Conservation (phyloP, 768 basidiomycete species). For the Coprinopsis marcescibilis region DNA sequence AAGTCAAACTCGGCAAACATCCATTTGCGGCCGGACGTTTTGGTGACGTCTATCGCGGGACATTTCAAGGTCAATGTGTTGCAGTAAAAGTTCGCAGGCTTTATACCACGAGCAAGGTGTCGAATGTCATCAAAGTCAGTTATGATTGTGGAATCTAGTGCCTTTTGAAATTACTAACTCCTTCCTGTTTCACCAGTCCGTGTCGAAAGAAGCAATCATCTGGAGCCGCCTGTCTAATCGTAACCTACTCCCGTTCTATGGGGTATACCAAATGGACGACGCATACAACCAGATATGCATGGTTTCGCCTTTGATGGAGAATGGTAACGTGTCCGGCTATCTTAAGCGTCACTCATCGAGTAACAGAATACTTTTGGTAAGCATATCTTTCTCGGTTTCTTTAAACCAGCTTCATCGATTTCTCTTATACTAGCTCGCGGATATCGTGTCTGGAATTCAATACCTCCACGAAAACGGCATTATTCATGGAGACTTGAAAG, state of each 20-base stretch:
- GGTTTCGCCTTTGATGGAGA: conserved; percentile 32
- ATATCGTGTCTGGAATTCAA: conserved; percentile 24
- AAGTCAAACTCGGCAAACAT: conserved; percentile 5
- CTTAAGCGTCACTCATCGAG: conserved; percentile 11
- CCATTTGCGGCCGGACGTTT: conserved; percentile 17
- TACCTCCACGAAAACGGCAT: conserved; percentile 28
- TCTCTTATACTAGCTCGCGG: conserved; percentile 19
- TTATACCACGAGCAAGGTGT: conserved; percentile 12
- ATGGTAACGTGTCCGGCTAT: conserved; percentile 26
- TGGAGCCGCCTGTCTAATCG: conserved; percentile 23
- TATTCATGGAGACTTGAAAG: conserved; percentile 37
- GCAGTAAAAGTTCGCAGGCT: conserved; percentile 17
- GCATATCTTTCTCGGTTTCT: background rate
- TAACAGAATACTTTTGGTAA: conserved; percentile 14
- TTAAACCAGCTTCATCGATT: background rate
- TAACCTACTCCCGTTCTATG: conserved; percentile 32
- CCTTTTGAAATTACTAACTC: background rate
- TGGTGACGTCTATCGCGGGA: conserved; percentile 18
- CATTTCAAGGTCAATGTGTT: conserved; percentile 10
- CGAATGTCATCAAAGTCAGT: conserved; percentile 13
- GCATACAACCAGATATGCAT: conserved; percentile 21
- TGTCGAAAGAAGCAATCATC: conserved; percentile 21
- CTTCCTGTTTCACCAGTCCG: too few species aligned
- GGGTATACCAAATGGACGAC: conserved; percentile 22
- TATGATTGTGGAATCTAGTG: background rate